Percentiles rank a stretch among this genome's conserved stretches.
These are phyloP conservation scores for Fomitopsis pinicola DNA, from an alignment of 1,284 basidiomycete genomes.

Conservation along the genomic window DNA sequence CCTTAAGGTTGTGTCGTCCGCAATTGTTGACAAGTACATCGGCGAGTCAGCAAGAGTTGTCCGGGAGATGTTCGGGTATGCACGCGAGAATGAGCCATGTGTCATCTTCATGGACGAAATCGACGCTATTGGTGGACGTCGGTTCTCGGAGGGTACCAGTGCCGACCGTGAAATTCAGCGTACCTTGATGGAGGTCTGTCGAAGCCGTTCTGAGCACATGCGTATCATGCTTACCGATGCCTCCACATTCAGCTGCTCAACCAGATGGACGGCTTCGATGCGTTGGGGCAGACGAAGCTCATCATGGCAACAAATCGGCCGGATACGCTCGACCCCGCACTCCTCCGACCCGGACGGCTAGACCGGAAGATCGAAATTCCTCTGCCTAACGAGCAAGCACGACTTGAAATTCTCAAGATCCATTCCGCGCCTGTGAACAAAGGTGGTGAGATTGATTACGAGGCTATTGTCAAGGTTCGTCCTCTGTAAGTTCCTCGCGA, in stretches of 20 bases:
- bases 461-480: conserved; percentile 90
- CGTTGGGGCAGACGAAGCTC: conserved; percentile 91
- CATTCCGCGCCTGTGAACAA: conserved; percentile 95
- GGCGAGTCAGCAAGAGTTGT: conserved; percentile 95
- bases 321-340: conserved; percentile 95
- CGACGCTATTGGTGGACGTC: conserved; percentile 92
- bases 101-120: conserved; percentile 99
- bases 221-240: background rate
- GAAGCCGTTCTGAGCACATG: background rate
- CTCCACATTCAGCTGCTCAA: conserved; percentile 74
- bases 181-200: conserved; percentile 92
- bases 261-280: conserved; percentile 99
- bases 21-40: conserved; percentile 99
- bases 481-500: background rate
- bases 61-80: conserved; percentile 98
- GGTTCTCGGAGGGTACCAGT: conserved; percentile 97
- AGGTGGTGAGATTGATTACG: conserved; percentile 92
- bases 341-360: conserved; percentile 92
- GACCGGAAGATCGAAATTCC: conserved; percentile 99
- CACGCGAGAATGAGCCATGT: conserved; percentile 95
- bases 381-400: conserved; percentile 94
- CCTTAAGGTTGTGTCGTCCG: conserved; percentile 98
- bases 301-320: conserved; percentile 99
- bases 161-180: conserved; percentile 99
- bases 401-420: conserved; percentile 96